Conservation (phyloP, 2,329 filamentous ascomycete species). For the Myriosclerotinia duriaeana region DNA sequence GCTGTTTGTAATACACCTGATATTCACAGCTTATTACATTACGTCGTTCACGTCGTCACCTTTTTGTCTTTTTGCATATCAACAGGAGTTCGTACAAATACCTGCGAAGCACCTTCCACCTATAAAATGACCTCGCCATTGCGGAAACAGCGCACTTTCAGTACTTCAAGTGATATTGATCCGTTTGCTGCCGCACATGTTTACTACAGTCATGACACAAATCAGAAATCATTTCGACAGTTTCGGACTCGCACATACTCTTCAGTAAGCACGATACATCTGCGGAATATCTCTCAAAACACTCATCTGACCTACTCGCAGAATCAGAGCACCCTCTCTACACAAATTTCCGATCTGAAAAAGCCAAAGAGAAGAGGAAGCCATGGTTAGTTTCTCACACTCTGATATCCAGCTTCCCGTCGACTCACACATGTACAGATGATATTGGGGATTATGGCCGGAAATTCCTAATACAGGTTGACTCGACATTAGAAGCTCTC, state of each 20-base stretch:
- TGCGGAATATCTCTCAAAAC: not conserved
- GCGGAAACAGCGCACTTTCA: slow-evolving; percentile 29
- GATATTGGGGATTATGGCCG: slow-evolving; percentile 68
- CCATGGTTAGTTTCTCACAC: slow-evolving; percentile 35
- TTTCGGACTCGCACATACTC: slow-evolving; percentile 39
- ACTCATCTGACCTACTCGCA: slow-evolving; percentile 26
- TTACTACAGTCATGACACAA: slow-evolving; percentile 38
- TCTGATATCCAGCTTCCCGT: not conserved
- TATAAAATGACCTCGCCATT: slow-evolving; percentile 32
- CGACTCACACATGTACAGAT: slow-evolving; percentile 53
- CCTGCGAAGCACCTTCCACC: not conserved
- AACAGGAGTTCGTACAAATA: not conserved
- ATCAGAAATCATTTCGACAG: slow-evolving; percentile 34
- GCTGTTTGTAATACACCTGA: not conserved
- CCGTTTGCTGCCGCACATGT: slow-evolving; percentile 38
- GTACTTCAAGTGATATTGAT: slow-evolving; percentile 36
- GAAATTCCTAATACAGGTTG: slow-evolving; percentile 83
- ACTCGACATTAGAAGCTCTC: slow-evolving; percentile 75
- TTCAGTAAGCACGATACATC: slow-evolving; percentile 30
- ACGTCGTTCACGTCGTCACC: not conserved
- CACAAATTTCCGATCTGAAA: slow-evolving; percentile 29
- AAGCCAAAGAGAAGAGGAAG: slow-evolving; percentile 38
- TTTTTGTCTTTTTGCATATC: not conserved
- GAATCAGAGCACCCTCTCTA: slow-evolving; percentile 31
- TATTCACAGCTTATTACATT: not conserved